phyloP scores from a whole-genome alignment of 1,284 basidiomycete genomes.

The Volvariella volvacea region DNA sequence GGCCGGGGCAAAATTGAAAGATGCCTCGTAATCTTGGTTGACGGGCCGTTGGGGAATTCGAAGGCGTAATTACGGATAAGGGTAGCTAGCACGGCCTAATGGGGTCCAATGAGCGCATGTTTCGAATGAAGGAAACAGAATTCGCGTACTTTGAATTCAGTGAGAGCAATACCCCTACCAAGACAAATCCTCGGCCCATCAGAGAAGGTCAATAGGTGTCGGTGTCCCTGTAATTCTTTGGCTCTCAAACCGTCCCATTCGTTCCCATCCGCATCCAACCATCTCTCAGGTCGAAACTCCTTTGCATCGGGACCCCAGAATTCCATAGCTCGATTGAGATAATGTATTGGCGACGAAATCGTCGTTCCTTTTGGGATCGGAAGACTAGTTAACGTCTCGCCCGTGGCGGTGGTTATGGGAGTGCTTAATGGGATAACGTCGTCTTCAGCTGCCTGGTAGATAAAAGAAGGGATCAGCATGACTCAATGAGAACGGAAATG shows the following conservation, averaged over 20 bases:
- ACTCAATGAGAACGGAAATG: slow-evolving; percentile 14
- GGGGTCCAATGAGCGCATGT: background rate
- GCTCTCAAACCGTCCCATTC: slow-evolving; percentile 8
- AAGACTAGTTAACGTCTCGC: slow-evolving; percentile 31
- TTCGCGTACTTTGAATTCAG: slow-evolving; percentile 40
- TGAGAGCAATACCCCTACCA: slow-evolving; percentile 35
- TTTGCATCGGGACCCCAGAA: slow-evolving; percentile 35
- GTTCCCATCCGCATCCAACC: slow-evolving; percentile 16
- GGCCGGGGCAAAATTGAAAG: slow-evolving; percentile 27
- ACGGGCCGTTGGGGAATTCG: slow-evolving; percentile 32
- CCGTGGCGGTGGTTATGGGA: slow-evolving; percentile 31
- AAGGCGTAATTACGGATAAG: slow-evolving; percentile 38
- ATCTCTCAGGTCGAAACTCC: slow-evolving; percentile 28
- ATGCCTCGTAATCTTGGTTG: slow-evolving; percentile 27
- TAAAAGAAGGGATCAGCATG: background rate
- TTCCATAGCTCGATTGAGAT: slow-evolving; percentile 38
- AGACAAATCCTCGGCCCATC: slow-evolving; percentile 42
- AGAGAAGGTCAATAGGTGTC: slow-evolving; percentile 39
- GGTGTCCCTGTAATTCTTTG: slow-evolving; percentile 32
- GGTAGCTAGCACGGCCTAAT: slow-evolving; percentile 36
- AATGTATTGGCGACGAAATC: slow-evolving; percentile 31
- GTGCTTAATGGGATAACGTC: slow-evolving; percentile 34
- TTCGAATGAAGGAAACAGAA: background rate
- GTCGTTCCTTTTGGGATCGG: slow-evolving; percentile 37
- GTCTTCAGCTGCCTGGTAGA: slow-evolving; percentile 27